phyloP scores from a whole-genome alignment of 345 rosid genomes.

The Dovyalis caffra region DNA sequence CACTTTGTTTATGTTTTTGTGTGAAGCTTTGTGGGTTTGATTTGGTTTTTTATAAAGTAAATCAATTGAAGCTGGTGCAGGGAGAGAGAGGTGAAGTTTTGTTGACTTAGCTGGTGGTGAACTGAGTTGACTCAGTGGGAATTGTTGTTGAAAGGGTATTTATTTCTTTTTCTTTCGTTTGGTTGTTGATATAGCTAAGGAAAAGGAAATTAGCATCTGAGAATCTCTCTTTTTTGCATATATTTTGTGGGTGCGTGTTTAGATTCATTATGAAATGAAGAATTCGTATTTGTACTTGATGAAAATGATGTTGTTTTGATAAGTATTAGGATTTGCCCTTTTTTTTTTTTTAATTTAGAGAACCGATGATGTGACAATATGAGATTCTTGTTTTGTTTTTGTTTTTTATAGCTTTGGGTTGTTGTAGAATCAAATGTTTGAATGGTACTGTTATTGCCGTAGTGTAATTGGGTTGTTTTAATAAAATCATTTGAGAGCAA shows the following conservation, averaged over 20 bases:
- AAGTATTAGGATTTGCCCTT: not conserved
- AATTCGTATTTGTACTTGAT: not conserved
- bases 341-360: not conserved
- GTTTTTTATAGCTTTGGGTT: not conserved
- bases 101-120: not conserved
- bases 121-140: not conserved
- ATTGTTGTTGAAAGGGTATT: not conserved
- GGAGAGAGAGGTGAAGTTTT: not conserved
- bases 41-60: not conserved
- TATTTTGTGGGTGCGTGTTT: not conserved
- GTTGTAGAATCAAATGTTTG: not conserved
- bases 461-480: not conserved
- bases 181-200: not conserved
- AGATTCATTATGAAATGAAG: not conserved
- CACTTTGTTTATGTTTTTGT: not conserved
- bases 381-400: not conserved
- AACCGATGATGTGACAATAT: not conserved
- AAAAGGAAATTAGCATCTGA: not conserved
- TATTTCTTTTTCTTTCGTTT: not conserved
- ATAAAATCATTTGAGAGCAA: not conserved
- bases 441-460: not conserved
- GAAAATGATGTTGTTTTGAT: not conserved
- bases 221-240: not conserved
- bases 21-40: not conserved
- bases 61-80: not conserved